A percentile compares a stretch with the other conserved stretches of the same genome.
Evolutionary conservation across 2,329 filamentous ascomycete species (phyloP).

Genomic region (Neurospora sp.): DNA sequence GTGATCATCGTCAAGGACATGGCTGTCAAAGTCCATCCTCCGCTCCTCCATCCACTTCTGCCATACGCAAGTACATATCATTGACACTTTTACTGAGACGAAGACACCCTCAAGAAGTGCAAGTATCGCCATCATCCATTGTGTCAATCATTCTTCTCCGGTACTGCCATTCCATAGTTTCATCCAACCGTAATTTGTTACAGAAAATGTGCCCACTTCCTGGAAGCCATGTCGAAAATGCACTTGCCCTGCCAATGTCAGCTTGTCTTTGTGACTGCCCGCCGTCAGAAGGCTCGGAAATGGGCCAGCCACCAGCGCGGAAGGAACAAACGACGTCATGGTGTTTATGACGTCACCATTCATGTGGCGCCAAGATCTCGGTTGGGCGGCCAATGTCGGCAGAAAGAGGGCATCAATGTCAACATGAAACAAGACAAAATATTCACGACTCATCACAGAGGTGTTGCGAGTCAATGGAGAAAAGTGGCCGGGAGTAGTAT

Average conservation of each 20-base stretch:
- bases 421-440: background rate
- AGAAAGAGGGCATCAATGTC: background rate
- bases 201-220: background rate
- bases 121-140: background rate
- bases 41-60: background rate
- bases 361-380: background rate
- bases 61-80: background rate
- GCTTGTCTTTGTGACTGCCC: background rate
- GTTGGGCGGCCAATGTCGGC: background rate
- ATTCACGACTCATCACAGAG: background rate
- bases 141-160: background rate
- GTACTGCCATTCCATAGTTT: background rate
- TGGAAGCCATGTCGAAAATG: background rate
- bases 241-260: background rate
- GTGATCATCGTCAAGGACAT: background rate
- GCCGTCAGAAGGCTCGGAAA: background rate
- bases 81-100: background rate
- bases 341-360: background rate
- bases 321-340: background rate
- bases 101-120: background rate
- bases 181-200: background rate
- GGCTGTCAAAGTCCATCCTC: background rate
- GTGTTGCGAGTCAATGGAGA: background rate
- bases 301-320: background rate
- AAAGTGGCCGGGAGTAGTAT: background rate